These are phyloP conservation scores for Tetragonia tetragonoides DNA, from an alignment of 148 eudicot species.

Conservation along the genomic window DNA sequence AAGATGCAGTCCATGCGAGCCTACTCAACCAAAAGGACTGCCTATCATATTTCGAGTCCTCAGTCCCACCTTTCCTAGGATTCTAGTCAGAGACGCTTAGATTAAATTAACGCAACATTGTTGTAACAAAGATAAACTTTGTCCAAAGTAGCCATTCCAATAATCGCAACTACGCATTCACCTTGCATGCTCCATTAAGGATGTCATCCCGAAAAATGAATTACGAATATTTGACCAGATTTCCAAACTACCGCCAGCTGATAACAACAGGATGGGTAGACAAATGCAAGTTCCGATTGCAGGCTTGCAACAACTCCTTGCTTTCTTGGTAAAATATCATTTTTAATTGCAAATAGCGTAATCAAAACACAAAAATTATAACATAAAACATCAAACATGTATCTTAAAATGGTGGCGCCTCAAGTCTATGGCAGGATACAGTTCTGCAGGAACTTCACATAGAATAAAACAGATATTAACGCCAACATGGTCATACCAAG, in stretches of 20 bases:
- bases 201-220: background rate
- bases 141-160: background rate
- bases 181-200: background rate
- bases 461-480: too few relatives aligned
- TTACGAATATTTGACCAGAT: background rate
- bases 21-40: background rate
- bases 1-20: background rate
- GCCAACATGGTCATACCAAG: too few relatives aligned
- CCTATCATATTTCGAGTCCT: background rate
- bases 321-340: too few relatives aligned
- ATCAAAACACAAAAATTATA: too few relatives aligned
- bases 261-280: background rate
- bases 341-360: too few relatives aligned
- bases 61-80: background rate
- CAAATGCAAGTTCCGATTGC: background rate
- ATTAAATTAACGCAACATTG: background rate
- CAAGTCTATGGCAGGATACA: too few relatives aligned
- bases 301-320: background rate
- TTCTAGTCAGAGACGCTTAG: background rate
- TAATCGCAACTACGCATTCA: background rate
- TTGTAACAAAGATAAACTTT: too few relatives aligned
- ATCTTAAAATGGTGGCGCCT: too few relatives aligned
- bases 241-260: background rate
- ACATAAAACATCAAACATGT: too few relatives aligned
- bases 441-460: too few relatives aligned